Evolutionary conservation across 2,329 filamentous ascomycete genomes (phyloP).

Genomic region (Ophioceras dolichostomum): DNA sequence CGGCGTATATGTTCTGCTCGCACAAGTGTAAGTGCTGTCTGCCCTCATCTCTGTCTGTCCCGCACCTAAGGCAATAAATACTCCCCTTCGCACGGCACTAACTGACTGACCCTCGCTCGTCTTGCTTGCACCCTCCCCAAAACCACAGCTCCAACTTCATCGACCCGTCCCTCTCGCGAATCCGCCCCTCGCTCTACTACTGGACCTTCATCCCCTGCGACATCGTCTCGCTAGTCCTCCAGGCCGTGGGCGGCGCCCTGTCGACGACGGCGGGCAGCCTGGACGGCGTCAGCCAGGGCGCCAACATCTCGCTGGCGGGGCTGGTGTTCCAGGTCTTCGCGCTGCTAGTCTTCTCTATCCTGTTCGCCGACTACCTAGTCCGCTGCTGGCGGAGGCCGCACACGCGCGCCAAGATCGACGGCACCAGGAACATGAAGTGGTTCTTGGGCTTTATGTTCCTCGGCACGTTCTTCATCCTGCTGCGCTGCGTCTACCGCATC

Average conservation of each 20-base stretch:
- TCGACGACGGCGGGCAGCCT: conserved; percentile 29
- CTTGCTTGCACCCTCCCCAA: too few species aligned
- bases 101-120: too few species aligned
- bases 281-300: conserved; percentile 26
- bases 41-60: not conserved
- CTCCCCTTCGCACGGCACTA: too few species aligned
- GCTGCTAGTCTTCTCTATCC: conserved; percentile 35
- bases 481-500: conserved; percentile 43
- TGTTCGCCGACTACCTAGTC: conserved; percentile 34
- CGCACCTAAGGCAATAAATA: too few species aligned
- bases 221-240: conserved; percentile 38
- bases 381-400: conserved; percentile 17
- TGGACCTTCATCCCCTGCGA: conserved; percentile 40
- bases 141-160: conserved; percentile 25
- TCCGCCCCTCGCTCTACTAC: conserved; percentile 26
- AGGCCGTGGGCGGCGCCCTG: conserved; percentile 41
- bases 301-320: conserved; percentile 37
- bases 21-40: conserved; percentile 5
- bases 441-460: not conserved
- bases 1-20: conserved; percentile 52
- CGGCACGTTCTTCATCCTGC: conserved; percentile 46
- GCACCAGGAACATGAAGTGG: conserved; percentile 6
- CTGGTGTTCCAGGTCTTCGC: conserved; percentile 44
- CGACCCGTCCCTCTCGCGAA: conserved; percentile 23
- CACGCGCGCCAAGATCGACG: not conserved